phyloP scores from a whole-genome alignment of 2,329 filamentous ascomycete species.

The Pseudogymnoascus sp. region DNA sequence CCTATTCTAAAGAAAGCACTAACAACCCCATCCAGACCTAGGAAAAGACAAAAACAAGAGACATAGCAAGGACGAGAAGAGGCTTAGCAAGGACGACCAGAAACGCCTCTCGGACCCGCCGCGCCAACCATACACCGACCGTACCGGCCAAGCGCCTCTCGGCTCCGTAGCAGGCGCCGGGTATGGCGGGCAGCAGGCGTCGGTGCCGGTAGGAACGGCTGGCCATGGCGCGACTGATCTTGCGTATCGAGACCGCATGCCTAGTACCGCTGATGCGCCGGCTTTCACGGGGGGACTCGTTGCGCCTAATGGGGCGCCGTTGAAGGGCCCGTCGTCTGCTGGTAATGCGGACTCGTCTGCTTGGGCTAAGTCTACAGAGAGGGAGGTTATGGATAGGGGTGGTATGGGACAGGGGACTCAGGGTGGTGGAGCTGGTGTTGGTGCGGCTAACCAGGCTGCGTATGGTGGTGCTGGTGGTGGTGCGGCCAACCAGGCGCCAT shows the following conservation, averaged over 20 bases:
- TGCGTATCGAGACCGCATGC: not conserved
- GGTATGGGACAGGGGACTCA: not conserved
- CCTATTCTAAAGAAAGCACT: not conserved
- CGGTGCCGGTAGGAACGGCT: not conserved
- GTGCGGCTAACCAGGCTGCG: not conserved
- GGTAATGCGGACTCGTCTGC: not conserved
- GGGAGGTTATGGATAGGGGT: not conserved
- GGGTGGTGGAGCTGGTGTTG: not conserved
- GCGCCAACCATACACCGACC: not conserved
- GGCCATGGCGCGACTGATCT: not conserved
- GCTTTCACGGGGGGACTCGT: not conserved
- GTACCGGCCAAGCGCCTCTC: constrained; percentile 14
- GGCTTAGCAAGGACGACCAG: constrained; percentile 11
- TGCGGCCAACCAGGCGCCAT: not conserved
- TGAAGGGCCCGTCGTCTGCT: not conserved
- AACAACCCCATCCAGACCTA: constrained; percentile 16
- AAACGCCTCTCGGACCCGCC: not conserved
- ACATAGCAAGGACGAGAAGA: constrained; percentile 10
- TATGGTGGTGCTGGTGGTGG: not conserved
- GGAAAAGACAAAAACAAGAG: constrained; percentile 20
- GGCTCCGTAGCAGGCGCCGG: constrained; percentile 17
- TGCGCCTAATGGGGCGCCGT: not conserved
- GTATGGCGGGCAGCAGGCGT: constrained; percentile 9
- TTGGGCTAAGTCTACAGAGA: not conserved
- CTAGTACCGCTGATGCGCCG: not conserved